Evolutionary conservation across 2,329 filamentous ascomycete genomes (phyloP).

Genomic region (Aspergillus aculeatus): DNA sequence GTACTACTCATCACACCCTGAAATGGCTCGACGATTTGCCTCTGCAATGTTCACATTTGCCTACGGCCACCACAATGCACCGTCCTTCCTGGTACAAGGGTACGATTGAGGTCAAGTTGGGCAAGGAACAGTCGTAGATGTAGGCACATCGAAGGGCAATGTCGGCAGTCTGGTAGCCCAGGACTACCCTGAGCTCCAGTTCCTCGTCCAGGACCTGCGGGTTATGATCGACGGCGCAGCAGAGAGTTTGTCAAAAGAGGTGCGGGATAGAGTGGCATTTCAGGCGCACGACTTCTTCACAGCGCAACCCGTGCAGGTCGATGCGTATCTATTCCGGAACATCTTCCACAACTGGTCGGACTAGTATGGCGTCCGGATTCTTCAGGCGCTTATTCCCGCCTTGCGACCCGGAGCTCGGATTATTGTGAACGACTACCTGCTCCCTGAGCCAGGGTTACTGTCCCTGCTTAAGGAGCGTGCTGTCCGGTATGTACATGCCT

Average conservation of each 20-base stretch:
- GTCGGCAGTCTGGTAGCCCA: not conserved
- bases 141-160: not conserved
- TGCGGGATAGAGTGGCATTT: not conserved
- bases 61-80: too few species aligned
- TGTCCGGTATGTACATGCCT: not conserved
- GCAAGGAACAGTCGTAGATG: not conserved
- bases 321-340: constrained; percentile 1
- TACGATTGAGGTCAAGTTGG: too few species aligned
- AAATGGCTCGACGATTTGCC: too few species aligned
- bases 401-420: not conserved
- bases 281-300: constrained; percentile 7
- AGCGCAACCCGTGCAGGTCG: not conserved
- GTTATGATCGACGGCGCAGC: not conserved
- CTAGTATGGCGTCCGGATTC: not conserved
- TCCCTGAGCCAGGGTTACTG: not conserved
- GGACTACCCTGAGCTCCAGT: not conserved
- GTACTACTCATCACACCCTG: too few species aligned
- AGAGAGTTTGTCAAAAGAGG: not conserved
- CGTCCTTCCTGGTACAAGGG: too few species aligned
- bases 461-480: not conserved
- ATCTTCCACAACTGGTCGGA: constrained; percentile 7
- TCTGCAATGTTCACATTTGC: too few species aligned
- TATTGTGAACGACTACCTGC: not conserved
- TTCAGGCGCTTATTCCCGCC: not conserved
- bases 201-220: not conserved